These are phyloP conservation scores for Cryptococcus sp. DNA, from an alignment of 1,284 basidiomycete genomes.

Conservation along the genomic window DNA sequence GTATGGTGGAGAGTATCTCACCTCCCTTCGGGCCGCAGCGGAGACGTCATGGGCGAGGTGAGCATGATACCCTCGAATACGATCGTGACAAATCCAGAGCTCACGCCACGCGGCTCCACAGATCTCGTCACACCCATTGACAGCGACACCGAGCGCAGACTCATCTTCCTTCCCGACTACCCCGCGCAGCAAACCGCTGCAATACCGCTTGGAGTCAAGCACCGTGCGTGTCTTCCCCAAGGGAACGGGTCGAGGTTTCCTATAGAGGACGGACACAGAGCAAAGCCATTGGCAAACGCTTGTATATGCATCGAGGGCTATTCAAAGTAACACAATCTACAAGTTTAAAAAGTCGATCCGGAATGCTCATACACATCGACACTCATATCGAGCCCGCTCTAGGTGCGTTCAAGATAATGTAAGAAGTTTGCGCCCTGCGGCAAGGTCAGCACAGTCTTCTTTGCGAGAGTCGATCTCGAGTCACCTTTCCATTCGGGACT, in stretches of 20 bases:
- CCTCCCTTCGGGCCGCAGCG: constrained; percentile 44
- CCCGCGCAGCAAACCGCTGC: constrained; percentile 37
- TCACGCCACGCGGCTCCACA: constrained; percentile 1
- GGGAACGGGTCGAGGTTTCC: constrained; percentile 52
- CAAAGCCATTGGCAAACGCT: too few species aligned
- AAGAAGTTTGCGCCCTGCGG: too few species aligned
- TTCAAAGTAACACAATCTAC: too few species aligned
- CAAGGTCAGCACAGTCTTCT: too few species aligned
- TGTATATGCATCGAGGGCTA: too few species aligned
- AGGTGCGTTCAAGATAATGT: too few species aligned
- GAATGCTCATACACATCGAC: too few species aligned
- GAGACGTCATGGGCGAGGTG: constrained; percentile 51
- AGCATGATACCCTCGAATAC: constrained; percentile 8
- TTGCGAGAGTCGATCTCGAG: too few species aligned
- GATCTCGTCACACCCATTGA: constrained; percentile 38
- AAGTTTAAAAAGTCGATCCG: too few species aligned
- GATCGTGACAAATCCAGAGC: too few species aligned
- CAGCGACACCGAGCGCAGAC: constrained; percentile 5
- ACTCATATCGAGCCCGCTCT: too few species aligned
- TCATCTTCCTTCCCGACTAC: constrained; percentile 16
- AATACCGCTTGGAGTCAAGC: constrained; percentile 48
- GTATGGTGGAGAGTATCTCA: constrained; percentile 48
- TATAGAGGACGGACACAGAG: constrained; percentile 27
- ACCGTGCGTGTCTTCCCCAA: constrained; percentile 52
- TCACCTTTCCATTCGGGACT: too few species aligned